Base-by-base conservation (phyloP, 2,329 filamentous ascomycete species). In the Fusarium buxicola region DNA sequence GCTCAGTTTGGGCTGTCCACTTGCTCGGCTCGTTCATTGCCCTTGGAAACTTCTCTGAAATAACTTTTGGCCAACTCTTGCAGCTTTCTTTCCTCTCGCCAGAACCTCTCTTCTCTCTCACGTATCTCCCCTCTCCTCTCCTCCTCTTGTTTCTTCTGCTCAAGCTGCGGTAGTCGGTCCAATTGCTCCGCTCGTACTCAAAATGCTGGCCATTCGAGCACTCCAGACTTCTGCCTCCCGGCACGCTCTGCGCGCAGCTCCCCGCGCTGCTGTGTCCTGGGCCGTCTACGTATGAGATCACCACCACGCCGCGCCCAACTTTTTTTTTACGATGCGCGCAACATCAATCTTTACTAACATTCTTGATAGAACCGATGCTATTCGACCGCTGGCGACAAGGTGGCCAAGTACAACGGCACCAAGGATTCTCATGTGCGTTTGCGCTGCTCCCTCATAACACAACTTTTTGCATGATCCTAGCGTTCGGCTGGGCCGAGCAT, bases 371-470 rank as follows among this genome's bases (percentile, higher is more conserved):
- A 79, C 76, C 81, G 87, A 76, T 86, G 78, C 80, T 94, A 89
- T 82, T 87, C 86, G 76, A 86, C 82, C 76, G 78, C 79, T 60
- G 80, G 85, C 60, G 87, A 91, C 36, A 86, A 86, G 72, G 93
- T 98, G 73, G 95, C 94, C 79, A 92, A 95, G 83, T 99, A 97
- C 84, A 90, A 92, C 74, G 95, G 94, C 71, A 85, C 87, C 77
- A 97, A 96, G 83, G 92, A 91, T 76, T 82, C 89, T 76, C 90
- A 94, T 84, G 92, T 95, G 88, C 78, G 90, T 82, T 63, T 59
- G 21, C 66, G 67, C 58, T 21, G 60, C 56, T 60, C 45, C 49
- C 54, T 46, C 59, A 53, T 63, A 49, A 47, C 30, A 35, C 43
- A 57, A 15, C 58, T 41, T 44, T 44, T 53, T 40, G 35, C 15